These are phyloP conservation scores for Inonotus obliquus DNA, from an alignment of 1,284 basidiomycete genomes.

Conservation along the genomic window DNA sequence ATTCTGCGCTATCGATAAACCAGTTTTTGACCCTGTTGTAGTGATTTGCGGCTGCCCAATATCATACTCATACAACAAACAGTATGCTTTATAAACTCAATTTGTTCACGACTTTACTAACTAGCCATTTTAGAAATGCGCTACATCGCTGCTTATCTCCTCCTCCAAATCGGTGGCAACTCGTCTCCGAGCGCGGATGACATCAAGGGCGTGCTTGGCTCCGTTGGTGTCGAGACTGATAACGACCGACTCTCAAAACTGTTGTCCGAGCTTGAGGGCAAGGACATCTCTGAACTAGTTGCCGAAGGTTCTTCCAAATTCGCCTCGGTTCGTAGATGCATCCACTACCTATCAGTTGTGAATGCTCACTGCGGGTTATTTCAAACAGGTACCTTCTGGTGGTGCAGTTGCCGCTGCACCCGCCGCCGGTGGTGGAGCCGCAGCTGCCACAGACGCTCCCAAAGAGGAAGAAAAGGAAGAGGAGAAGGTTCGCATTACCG, in stretches of 20 bases:
- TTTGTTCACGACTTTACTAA: not conserved
- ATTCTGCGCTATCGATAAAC: not conserved
- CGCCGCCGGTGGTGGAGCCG: conserved; percentile 49
- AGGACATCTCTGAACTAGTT: conserved; percentile 88
- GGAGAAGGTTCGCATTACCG: conserved; percentile 55
- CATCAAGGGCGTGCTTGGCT: conserved; percentile 84
- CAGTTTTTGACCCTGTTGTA: not conserved
- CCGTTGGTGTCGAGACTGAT: conserved; percentile 90
- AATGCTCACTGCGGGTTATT: conserved; percentile 15
- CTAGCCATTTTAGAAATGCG: conserved; percentile 55
- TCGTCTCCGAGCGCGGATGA: conserved; percentile 83
- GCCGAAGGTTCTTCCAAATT: conserved; percentile 91
- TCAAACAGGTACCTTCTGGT: conserved; percentile 70
- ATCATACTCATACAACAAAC: conserved; percentile 29
- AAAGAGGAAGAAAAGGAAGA: conserved; percentile 62
- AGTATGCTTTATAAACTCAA: not conserved
- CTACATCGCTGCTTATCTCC: conserved; percentile 96
- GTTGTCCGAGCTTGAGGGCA: conserved; percentile 90
- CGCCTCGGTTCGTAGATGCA: conserved; percentile 69
- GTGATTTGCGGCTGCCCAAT: conserved; percentile 79
- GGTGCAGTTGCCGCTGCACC: conserved; percentile 59
- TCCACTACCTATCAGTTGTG: conserved; percentile 24
- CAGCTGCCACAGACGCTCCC: conserved; percentile 60
- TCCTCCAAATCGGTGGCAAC: conserved; percentile 95
- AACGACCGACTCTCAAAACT: conserved; percentile 81